Evolutionary conservation across 306 rosid species (phyloP).

Genomic region (Benincasa hispida): DNA sequence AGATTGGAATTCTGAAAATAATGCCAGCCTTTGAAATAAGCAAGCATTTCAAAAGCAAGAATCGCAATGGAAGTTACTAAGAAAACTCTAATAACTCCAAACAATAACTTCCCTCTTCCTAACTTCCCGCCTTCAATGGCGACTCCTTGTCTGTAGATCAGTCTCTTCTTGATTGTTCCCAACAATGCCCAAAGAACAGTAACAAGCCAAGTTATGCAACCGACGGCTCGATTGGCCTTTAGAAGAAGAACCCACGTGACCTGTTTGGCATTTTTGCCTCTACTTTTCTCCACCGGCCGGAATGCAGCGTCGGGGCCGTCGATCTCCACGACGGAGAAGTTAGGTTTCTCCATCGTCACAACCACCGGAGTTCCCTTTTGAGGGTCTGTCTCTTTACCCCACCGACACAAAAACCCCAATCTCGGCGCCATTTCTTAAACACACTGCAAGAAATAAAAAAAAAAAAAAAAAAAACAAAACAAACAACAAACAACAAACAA

Average conservation of each 20-base stretch:
- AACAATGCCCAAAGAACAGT: slow-evolving; percentile 56
- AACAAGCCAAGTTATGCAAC: slow-evolving; percentile 60
- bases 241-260: slow-evolving; percentile 90
- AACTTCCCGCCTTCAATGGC: slow-evolving; percentile 38
- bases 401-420: slow-evolving; percentile 55
- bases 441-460: background rate
- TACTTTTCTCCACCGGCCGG: slow-evolving; percentile 62
- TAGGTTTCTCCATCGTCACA: slow-evolving; percentile 85
- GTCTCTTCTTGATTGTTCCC: slow-evolving; percentile 60
- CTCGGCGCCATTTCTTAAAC: slow-evolving; percentile 60
- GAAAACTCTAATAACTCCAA: slow-evolving; percentile 52
- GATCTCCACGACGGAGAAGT: slow-evolving; percentile 75
- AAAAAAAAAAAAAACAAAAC: background rate
- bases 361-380: slow-evolving; percentile 71
- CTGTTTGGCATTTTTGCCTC: slow-evolving; percentile 79
- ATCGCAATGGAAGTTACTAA: slow-evolving; percentile 48
- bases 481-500: background rate
- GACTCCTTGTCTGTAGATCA: slow-evolving; percentile 50
- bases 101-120: slow-evolving; percentile 51
- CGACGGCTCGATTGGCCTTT: slow-evolving; percentile 65
- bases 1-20: slow-evolving; percentile 47
- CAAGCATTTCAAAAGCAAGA: slow-evolving; percentile 64
- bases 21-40: slow-evolving; percentile 78
- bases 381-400: slow-evolving; percentile 45
- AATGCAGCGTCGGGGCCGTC: slow-evolving; percentile 75